Percentiles rank a stretch among this genome's conserved stretches.
phyloP scores from a whole-genome alignment of 192 early-diverging fungal species.

The Umbelopsis ramanniana region DNA sequence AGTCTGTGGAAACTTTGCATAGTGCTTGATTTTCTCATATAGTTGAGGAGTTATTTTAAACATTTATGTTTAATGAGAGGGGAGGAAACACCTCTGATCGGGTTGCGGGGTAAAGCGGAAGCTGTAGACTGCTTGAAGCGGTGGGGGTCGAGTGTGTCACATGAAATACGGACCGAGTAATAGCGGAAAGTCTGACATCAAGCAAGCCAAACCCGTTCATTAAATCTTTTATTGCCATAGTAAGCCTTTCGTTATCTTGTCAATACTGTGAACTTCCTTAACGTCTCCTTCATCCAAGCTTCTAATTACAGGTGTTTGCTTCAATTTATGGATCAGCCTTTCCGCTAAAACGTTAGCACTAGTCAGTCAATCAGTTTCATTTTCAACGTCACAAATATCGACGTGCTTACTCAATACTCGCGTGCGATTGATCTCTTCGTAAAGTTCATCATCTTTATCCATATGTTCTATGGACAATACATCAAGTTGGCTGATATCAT shows the following conservation, averaged over 20 bases:
- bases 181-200: not conserved
- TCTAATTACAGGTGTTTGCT: not conserved
- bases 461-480: not conserved
- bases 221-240: conserved; percentile 10
- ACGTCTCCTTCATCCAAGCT: not conserved
- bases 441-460: not conserved
- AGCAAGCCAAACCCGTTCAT: not conserved
- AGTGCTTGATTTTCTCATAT: conserved; percentile 75
- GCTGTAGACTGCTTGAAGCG: not conserved
- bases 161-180: not conserved
- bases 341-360: not conserved
- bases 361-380: not conserved
- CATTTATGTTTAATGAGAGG: conserved; percentile 26
- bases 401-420: conserved; percentile 12
- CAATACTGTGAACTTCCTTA: not conserved
- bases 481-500: not conserved
- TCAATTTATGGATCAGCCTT: not conserved
- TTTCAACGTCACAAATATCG: not conserved
- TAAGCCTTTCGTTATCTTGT: not conserved
- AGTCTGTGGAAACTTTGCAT: conserved; percentile 87
- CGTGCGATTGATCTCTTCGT: not conserved
- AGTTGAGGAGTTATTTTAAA: conserved; percentile 63
- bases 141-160: conserved; percentile 11
- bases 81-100: not conserved
- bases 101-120: conserved; percentile 18